Evolutionary conservation across 176 grass and related monocot species (phyloP).

Genomic region (Phoenix dactylifera): DNA sequence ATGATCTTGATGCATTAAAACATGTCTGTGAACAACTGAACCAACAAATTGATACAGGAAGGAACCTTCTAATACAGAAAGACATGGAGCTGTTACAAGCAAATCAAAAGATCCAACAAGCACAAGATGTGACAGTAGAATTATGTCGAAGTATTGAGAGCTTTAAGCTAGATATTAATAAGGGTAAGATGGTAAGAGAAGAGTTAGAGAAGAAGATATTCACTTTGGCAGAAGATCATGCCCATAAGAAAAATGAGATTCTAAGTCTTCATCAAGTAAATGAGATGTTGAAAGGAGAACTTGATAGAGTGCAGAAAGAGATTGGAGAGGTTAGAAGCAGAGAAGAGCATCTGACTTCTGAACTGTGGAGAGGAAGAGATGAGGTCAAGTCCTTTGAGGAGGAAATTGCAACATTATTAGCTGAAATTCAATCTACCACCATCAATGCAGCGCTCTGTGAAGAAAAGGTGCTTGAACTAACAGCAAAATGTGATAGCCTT

Average conservation of each 20-base stretch:
- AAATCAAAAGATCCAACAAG: conserved; percentile 36
- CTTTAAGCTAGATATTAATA: background rate
- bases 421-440: conserved; percentile 57
- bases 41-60: conserved; percentile 29
- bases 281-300: conserved; percentile 36
- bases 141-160: conserved; percentile 34
- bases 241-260: background rate
- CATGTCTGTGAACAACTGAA: conserved; percentile 34
- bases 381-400: conserved; percentile 41
- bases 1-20: conserved; percentile 38
- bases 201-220: conserved; percentile 3
- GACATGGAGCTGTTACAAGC: conserved; percentile 43
- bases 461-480: conserved; percentile 76
- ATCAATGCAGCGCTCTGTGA: conserved; percentile 67
- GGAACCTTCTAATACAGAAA: conserved; percentile 18
- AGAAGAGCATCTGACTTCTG: conserved; percentile 28
- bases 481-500: conserved; percentile 56
- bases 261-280: conserved; percentile 37
- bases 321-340: conserved; percentile 33
- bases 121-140: conserved; percentile 20
- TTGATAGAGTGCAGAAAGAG: conserved; percentile 37
- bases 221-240: background rate
- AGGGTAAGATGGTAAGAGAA: conserved; percentile 1
- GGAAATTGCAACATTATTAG: conserved; percentile 56
- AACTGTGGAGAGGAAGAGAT: conserved; percentile 1